Evolutionary conservation across 1,284 basidiomycete species (phyloP).

Genomic region (Lignosus rhinocerotis): DNA sequence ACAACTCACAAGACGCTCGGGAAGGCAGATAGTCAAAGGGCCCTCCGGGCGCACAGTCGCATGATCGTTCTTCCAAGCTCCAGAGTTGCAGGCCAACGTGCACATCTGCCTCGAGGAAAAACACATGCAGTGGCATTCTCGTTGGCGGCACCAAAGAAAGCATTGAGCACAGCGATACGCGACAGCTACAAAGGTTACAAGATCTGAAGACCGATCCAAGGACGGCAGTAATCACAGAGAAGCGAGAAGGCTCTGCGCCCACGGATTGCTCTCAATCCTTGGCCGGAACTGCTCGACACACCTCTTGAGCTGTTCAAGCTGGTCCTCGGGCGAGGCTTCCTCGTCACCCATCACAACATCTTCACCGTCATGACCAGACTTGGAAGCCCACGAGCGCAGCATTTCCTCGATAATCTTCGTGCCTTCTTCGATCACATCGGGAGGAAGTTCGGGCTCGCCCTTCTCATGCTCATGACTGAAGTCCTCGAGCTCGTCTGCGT

Average conservation of each 20-base stretch:
- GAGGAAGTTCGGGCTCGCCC: conserved; percentile 48
- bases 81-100: not conserved
- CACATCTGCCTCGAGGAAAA: not conserved
- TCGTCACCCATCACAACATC: conserved; percentile 60
- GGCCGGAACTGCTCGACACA: conserved; percentile 70
- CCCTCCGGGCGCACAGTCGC: too few relatives aligned
- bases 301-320: conserved; percentile 66
- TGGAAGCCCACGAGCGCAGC: conserved; percentile 71
- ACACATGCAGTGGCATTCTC: not conserved
- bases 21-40: too few relatives aligned
- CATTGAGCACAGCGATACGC: conserved; percentile 2
- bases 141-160: not conserved
- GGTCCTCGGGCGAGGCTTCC: conserved; percentile 47
- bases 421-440: conserved; percentile 75
- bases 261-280: conserved; percentile 73
- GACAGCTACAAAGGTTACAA: conserved; percentile 12
- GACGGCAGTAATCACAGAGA: conserved; percentile 20
- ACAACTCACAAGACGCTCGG: too few relatives aligned
- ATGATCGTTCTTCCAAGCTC: too few relatives aligned
- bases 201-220: not conserved
- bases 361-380: conserved; percentile 43
- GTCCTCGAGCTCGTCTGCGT: conserved; percentile 96
- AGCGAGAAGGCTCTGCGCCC: conserved; percentile 67
- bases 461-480: conserved; percentile 58
- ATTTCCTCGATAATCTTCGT: conserved; percentile 82